Conservation (phyloP, 2,329 filamentous ascomycete genomes). For the Thermothelomyces thermophilus region DNA sequence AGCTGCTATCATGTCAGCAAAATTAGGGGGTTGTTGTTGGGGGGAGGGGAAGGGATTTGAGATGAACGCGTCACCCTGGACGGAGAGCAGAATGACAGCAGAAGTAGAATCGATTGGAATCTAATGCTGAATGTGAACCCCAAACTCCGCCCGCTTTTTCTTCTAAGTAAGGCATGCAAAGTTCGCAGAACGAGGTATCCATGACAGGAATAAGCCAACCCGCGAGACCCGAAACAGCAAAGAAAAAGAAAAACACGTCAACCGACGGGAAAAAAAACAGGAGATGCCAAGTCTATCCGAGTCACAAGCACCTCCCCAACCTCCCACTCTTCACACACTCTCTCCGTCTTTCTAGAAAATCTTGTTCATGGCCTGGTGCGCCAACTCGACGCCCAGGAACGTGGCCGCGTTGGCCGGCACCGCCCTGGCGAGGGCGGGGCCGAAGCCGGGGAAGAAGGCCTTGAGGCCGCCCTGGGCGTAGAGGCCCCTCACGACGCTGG, state of each 20-base stretch:
- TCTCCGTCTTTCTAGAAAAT: constrained; percentile 43
- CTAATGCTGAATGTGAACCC: neutral
- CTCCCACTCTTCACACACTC: too few relatives aligned
- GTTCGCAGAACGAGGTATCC: constrained; percentile 10
- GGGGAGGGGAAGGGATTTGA: too few relatives aligned
- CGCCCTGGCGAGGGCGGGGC: constrained; percentile 83
- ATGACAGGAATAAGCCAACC: neutral
- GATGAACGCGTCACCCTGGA: too few relatives aligned
- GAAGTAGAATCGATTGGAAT: neutral
- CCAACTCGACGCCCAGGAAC: constrained; percentile 79
- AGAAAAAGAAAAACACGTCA: neutral
- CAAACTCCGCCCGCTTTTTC: constrained; percentile 11
- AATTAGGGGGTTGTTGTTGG: too few relatives aligned
- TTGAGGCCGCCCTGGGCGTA: constrained; percentile 76
- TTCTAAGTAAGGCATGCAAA: constrained; percentile 3
- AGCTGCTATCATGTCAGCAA: too few relatives aligned
- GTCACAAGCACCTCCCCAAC: neutral
- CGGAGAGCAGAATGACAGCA: too few relatives aligned
- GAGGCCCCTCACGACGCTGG: constrained; percentile 72
- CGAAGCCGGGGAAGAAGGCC: constrained; percentile 96
- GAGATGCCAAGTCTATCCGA: neutral
- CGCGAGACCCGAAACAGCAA: neutral
- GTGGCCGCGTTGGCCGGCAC: constrained; percentile 96
- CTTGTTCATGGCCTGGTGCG: constrained; percentile 76
- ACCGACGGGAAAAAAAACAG: neutral